These are phyloP conservation scores for Raphanus hybrid DNA, from an alignment of 441 rosid genomes.

Conservation along the genomic window DNA sequence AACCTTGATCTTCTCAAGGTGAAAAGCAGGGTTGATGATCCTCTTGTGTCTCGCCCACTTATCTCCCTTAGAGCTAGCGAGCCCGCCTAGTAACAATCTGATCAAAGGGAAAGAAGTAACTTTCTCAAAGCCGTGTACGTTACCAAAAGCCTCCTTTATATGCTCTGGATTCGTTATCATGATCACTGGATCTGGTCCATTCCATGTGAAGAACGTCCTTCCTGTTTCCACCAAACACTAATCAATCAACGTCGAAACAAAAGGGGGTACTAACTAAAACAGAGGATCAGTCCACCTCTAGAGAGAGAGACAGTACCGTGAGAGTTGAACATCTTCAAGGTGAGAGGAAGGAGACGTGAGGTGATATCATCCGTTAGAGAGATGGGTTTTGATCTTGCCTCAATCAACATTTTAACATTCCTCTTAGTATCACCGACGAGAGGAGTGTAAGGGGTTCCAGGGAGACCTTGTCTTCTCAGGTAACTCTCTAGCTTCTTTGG, in stretches of 20 bases:
- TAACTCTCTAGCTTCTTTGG: neutral
- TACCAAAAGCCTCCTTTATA: slow-evolving; percentile 43
- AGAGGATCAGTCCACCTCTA: neutral
- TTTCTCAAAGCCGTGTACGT: slow-evolving; percentile 35
- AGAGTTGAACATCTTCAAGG: neutral
- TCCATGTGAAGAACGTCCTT: slow-evolving; percentile 44
- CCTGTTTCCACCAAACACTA: slow-evolving; percentile 33
- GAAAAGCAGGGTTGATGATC: slow-evolving; percentile 52
- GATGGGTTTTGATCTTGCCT: neutral
- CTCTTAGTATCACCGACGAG: neutral
- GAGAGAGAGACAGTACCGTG: neutral
- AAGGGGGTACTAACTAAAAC: neutral
- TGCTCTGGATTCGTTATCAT: slow-evolving; percentile 44
- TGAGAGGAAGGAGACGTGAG: neutral
- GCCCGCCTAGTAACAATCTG: slow-evolving; percentile 24
- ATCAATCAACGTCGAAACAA: neutral
- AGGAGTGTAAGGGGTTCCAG: neutral
- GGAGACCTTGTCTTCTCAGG: neutral
- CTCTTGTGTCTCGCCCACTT: slow-evolving; percentile 28
- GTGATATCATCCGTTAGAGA: neutral
- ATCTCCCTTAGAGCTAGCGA: neutral
- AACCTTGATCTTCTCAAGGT: slow-evolving; percentile 49
- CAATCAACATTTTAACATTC: neutral
- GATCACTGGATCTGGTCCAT: slow-evolving; percentile 45
- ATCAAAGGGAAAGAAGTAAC: neutral